Conservation (phyloP, 2,329 filamentous ascomycete species). For the Ceratocystis albifundus region DNA sequence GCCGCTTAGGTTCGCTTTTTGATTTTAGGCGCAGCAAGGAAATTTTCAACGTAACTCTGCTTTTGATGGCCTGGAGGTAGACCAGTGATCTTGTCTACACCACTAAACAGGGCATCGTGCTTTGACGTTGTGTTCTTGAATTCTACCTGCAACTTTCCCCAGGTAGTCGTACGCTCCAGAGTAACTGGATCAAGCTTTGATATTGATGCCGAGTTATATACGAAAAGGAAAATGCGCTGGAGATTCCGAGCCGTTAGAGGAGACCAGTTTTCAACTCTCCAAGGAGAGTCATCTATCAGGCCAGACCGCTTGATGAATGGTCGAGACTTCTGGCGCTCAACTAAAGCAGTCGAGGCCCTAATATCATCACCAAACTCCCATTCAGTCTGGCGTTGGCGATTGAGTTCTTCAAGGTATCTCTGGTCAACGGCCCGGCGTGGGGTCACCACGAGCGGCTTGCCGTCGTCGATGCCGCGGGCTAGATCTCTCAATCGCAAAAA, state of each 20-base stretch:
- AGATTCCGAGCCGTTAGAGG: conserved; percentile 20
- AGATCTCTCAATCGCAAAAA: conserved; percentile 15
- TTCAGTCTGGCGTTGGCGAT: not conserved
- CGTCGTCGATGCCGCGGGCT: conserved; percentile 17
- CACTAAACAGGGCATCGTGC: conserved; percentile 9
- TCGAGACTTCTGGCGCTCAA: conserved; percentile 19
- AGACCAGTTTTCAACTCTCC: conserved; percentile 11
- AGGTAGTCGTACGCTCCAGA: conserved; percentile 12
- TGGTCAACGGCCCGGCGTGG: conserved; percentile 12
- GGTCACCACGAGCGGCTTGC: conserved; percentile 16
- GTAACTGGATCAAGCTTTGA: conserved; percentile 15
- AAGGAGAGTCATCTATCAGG: conserved; percentile 17
- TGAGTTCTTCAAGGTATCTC: conserved; percentile 6
- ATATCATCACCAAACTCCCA: conserved; percentile 21
- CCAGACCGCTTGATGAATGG: conserved; percentile 20
- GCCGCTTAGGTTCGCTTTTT: not conserved
- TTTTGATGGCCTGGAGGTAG: conserved; percentile 15
- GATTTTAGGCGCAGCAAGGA: not conserved
- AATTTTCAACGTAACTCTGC: not conserved
- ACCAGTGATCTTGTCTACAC: conserved; percentile 14
- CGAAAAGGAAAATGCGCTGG: conserved; percentile 21
- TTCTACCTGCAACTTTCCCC: conserved; percentile 16
- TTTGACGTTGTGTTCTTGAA: conserved; percentile 3
- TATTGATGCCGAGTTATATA: conserved; percentile 19
- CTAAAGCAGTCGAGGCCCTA: conserved; percentile 4